phyloP scores from a whole-genome alignment of 1,284 basidiomycete genomes.

The Cutaneotrichosporon dermatis region DNA sequence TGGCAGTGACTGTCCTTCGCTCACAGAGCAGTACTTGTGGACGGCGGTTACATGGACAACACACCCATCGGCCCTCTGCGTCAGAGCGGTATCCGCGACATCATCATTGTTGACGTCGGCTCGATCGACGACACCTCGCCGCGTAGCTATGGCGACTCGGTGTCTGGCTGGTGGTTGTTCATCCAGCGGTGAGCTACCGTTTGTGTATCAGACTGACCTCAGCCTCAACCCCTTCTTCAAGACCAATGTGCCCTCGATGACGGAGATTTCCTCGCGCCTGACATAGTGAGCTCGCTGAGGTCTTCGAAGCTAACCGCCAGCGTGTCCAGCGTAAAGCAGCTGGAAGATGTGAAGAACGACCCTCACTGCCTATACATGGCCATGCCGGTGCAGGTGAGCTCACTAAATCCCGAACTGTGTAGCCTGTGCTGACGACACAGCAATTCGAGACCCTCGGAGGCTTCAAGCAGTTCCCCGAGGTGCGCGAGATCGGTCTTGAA shows the following conservation, averaged over 20 bases:
- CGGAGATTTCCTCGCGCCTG: slow-evolving; percentile 91
- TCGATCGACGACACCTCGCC: slow-evolving; percentile 94
- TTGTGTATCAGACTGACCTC: slow-evolving; percentile 20
- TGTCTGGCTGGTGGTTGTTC: slow-evolving; percentile 96
- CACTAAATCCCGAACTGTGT: too few species aligned
- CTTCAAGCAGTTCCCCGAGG: slow-evolving; percentile 49
- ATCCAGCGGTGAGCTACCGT: slow-evolving; percentile 66
- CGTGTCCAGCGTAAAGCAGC: slow-evolving; percentile 88
- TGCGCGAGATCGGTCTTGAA: slow-evolving; percentile 75
- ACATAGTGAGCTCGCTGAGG: slow-evolving; percentile 67
- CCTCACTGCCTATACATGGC: slow-evolving; percentile 86
- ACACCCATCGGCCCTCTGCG: slow-evolving; percentile 87
- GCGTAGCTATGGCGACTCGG: slow-evolving; percentile 86
- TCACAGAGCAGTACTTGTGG: slow-evolving; percentile 64
- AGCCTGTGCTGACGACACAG: slow-evolving; percentile 10
- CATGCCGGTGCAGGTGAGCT: slow-evolving; percentile 75
- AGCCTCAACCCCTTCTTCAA: slow-evolving; percentile 75
- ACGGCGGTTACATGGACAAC: slow-evolving; percentile 93
- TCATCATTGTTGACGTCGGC: slow-evolving; percentile 96
- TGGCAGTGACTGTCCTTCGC: slow-evolving; percentile 13
- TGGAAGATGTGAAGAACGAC: slow-evolving; percentile 88
- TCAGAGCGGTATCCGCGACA: slow-evolving; percentile 79
- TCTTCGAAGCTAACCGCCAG: slow-evolving; percentile 50
- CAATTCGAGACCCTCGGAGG: slow-evolving; percentile 47
- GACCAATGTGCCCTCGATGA: slow-evolving; percentile 80